Conservation (phyloP, 1,284 basidiomycete genomes). For the Rhodofomes roseus region DNA sequence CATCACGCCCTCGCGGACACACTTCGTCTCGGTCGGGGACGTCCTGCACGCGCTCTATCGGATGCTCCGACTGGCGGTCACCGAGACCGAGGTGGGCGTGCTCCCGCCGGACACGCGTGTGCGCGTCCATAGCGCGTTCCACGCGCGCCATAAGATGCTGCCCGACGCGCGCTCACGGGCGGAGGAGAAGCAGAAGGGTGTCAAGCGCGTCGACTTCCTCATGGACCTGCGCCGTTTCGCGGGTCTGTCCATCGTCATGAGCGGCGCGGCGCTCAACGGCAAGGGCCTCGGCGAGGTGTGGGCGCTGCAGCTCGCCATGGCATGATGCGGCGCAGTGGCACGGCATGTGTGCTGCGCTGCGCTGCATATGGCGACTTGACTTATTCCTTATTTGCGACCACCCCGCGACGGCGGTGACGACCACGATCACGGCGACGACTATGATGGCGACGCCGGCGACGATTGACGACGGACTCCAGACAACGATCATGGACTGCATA, state of each 20-base stretch:
- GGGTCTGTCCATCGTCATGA: slow-evolving; percentile 18
- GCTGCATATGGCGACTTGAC: not conserved
- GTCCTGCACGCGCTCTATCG: slow-evolving; percentile 13
- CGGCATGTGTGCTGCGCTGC: not conserved
- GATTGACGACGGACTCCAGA: slow-evolving; percentile 1
- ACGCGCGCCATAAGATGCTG: slow-evolving; percentile 13
- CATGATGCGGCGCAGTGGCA: slow-evolving; percentile 5
- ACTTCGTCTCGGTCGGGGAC: slow-evolving; percentile 11
- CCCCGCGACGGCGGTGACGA: not conserved
- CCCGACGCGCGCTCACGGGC: slow-evolving; percentile 9
- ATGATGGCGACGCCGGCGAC: not conserved
- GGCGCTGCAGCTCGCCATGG: slow-evolving; percentile 16
- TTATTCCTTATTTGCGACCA: slow-evolving; percentile 2
- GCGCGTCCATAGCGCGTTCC: slow-evolving; percentile 16
- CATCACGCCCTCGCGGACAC: slow-evolving; percentile 2
- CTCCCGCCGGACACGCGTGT: slow-evolving; percentile 8
- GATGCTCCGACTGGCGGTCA: slow-evolving; percentile 7
- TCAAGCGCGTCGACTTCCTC: slow-evolving; percentile 25
- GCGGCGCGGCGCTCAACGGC: slow-evolving; percentile 16
- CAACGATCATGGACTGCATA: not conserved
- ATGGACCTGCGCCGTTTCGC: slow-evolving; percentile 15
- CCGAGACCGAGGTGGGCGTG: slow-evolving; percentile 4
- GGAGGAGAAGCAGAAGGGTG: slow-evolving; percentile 16
- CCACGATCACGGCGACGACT: not conserved
- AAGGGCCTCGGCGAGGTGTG: slow-evolving; percentile 20